Evolutionary conservation across 225 moss, liverwort and hornwort species (phyloP).

Genomic region (Pseudisothecium myosuroides): DNA sequence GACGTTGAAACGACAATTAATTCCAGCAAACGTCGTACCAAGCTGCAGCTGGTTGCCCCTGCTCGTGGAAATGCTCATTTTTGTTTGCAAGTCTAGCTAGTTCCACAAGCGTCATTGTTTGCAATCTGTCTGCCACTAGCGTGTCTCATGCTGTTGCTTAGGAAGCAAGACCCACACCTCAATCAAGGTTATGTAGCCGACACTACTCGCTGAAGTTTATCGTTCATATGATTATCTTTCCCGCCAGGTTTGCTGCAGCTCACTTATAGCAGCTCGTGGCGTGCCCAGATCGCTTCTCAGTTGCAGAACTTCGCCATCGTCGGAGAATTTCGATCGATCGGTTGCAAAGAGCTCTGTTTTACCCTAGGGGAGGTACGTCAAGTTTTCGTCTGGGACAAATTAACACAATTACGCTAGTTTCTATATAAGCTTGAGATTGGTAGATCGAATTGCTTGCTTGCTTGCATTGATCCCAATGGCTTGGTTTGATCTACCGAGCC

Average conservation of each 20-base stretch:
- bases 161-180: neutral
- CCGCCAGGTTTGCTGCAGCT: neutral
- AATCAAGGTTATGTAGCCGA: neutral
- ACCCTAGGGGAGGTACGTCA: neutral
- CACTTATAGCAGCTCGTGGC: neutral
- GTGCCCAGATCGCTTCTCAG: neutral
- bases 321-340: neutral
- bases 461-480: constrained; percentile 2
- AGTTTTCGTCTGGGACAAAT: neutral
- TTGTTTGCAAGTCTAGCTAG: neutral
- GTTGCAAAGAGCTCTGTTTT: neutral
- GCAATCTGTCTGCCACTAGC: neutral
- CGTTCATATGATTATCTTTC: neutral
- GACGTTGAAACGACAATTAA: neutral
- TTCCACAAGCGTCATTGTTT: neutral
- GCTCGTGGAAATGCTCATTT: neutral
- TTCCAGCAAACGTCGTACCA: neutral
- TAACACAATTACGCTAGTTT: neutral
- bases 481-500: constrained; percentile 38
- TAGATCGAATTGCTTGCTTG: neutral
- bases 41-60: neutral
- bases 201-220: neutral
- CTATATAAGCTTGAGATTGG: neutral
- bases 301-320: neutral
- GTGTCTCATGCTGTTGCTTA: neutral